Evolutionary conservation across 768 basidiomycete species (phyloP).

Genomic region (Tricholoma flavovirens): DNA sequence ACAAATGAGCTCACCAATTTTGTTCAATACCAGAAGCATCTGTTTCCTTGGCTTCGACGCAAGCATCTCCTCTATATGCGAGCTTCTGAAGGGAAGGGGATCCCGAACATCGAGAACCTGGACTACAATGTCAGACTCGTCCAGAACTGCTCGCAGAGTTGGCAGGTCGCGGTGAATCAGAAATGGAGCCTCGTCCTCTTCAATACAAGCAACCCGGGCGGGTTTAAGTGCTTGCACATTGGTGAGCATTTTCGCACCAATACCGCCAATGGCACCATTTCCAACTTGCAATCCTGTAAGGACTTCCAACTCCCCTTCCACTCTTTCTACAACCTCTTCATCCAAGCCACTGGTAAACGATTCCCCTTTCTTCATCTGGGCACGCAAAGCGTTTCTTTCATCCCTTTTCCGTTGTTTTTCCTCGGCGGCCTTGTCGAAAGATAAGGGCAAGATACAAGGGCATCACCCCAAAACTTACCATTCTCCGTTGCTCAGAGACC

Average conservation of each 20-base stretch:
- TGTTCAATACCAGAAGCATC: slow-evolving; percentile 73
- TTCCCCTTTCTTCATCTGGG: slow-evolving; percentile 15
- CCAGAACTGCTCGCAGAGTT: slow-evolving; percentile 59
- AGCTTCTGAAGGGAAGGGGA: slow-evolving; percentile 65
- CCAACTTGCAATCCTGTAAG: slow-evolving; percentile 41
- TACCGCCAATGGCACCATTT: slow-evolving; percentile 40
- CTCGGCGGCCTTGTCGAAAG: slow-evolving; percentile 54
- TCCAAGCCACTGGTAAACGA: neutral
- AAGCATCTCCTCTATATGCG: slow-evolving; percentile 51
- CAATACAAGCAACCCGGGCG: slow-evolving; percentile 25
- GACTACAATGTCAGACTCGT: slow-evolving; percentile 72
- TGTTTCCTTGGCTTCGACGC: slow-evolving; percentile 36
- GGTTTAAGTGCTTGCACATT: slow-evolving; percentile 29
- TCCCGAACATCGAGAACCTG: slow-evolving; percentile 85
- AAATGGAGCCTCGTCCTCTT: slow-evolving; percentile 51
- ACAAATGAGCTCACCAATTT: slow-evolving; percentile 62
- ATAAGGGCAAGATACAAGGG: slow-evolving; percentile 1
- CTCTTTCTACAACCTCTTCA: slow-evolving; percentile 16
- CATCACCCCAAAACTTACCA: slow-evolving; percentile 37
- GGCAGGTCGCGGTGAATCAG: slow-evolving; percentile 61
- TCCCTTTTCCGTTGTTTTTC: slow-evolving; percentile 67
- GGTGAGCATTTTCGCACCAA: slow-evolving; percentile 35
- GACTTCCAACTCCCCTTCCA: slow-evolving; percentile 21
- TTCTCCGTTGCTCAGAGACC: slow-evolving; percentile 72
- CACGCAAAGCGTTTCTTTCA: slow-evolving; percentile 45